Base-by-base conservation (phyloP, 768 basidiomycete species). In the Rhizopogon salebrosus region DNA sequence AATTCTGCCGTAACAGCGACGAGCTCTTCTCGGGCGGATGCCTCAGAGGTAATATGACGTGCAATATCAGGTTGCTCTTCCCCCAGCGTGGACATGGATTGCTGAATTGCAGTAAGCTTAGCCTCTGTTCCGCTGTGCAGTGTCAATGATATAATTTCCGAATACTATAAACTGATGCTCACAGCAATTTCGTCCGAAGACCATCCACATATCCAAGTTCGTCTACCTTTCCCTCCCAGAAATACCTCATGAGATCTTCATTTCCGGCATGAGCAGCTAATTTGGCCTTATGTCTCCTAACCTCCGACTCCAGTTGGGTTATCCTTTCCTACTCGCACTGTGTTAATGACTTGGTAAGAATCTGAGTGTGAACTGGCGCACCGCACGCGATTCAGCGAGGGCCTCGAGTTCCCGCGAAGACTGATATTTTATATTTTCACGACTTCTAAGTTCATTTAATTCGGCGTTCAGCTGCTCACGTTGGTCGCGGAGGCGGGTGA, bases 181-280 rank as follows among this genome's bases (percentile, higher is more conserved):
- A 91, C 87, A 62, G 65, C 18, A 89, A 70, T 51, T 77, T 78
- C 18, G 62, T 69, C 62, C 80, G 82, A 37, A 92, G 60, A 45
- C 74, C 65, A 18, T 77, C 72, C 3, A 84, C 72, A 58, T 80
- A 85, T 11, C 72, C 68, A 1, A 66, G 62, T 52, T 83, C 77
- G 16, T 82, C 79, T 5, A 76, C 70, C 40, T 79, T 74, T 18
- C 77, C 81, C 41, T 74, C 74, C 49, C 84, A 71, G 57, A 95
- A 77, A 65, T 92, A 91, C 4, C 70, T 70, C 67, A 94, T 75
- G 31, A 92, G 73, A 45, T 92, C 87, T 55, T 83, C 81, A 22
- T 87, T 78, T 6, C 85, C 83, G 1, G 79, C 74, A 24, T 83
- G 70, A 0, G 91, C 90, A 18, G 89, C 92, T n/a, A 95, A 72